A percentile compares a stretch with the other conserved stretches of the same genome.
Conservation (phyloP, 768 basidiomycete genomes). For the Cytidiella melzeri region DNA sequence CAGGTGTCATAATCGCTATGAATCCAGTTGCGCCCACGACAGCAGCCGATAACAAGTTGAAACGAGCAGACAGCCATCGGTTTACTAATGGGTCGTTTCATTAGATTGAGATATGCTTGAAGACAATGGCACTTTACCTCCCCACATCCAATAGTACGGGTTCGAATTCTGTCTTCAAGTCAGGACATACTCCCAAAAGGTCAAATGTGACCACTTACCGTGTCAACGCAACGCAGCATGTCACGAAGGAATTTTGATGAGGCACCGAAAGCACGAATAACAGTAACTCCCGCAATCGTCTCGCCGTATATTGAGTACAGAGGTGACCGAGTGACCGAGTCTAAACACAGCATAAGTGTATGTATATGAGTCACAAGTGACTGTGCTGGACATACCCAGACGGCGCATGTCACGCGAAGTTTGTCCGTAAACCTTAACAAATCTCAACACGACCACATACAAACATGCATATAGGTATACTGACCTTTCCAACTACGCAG, state of each 20-base stretch:
- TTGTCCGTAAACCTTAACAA: constrained; percentile 58
- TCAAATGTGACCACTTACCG: constrained; percentile 37
- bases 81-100: constrained; percentile 54
- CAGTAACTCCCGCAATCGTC: constrained; percentile 45
- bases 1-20: constrained; percentile 59
- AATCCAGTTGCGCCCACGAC: constrained; percentile 70
- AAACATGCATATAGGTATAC: constrained; percentile 16
- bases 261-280: constrained; percentile 81
- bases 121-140: constrained; percentile 38
- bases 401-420: constrained; percentile 84
- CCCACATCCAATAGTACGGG: constrained; percentile 92
- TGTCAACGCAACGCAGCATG: constrained; percentile 78
- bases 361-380: not conserved
- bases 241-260: constrained; percentile 81
- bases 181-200: not conserved
- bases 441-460: constrained; percentile 1
- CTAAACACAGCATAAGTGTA: constrained; percentile 11
- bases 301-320: constrained; percentile 48
- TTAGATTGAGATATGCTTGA: not conserved
- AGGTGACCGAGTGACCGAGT: constrained; percentile 42
- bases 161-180: constrained; percentile 42
- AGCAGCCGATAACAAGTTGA: constrained; percentile 71
- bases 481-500: constrained; percentile 32
- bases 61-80: constrained; percentile 85
- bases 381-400: constrained; percentile 40